Evolutionary conservation across 805 yeast species (phyloP).

Genomic region (Yueomyces sp.): DNA sequence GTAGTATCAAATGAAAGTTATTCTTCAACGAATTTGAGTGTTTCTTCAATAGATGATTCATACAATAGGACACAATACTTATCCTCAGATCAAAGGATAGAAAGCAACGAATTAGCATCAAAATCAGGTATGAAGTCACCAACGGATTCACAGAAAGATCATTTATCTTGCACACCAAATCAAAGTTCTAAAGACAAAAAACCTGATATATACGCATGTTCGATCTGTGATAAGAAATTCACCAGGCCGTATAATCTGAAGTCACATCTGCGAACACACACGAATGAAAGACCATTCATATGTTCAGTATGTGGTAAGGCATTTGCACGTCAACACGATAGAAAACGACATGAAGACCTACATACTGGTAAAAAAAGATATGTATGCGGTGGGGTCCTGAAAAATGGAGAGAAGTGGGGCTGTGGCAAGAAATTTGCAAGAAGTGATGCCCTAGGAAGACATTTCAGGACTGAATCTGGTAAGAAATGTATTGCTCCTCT

Average conservation of each 20-base stretch:
- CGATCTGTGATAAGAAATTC: slow-evolving; percentile 71
- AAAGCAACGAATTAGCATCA: no score
- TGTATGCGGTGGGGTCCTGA: slow-evolving; percentile 54
- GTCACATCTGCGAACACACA: slow-evolving; percentile 83
- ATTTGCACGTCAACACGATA: slow-evolving; percentile 68
- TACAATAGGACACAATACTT: no score
- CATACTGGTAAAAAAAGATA: slow-evolving; percentile 67
- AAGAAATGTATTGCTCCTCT: slow-evolving; percentile 56
- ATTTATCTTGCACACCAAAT: no score
- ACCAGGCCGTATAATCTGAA: slow-evolving; percentile 89
- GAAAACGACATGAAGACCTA: slow-evolving; percentile 61
- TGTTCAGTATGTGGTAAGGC: slow-evolving; percentile 70
- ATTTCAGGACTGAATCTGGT: slow-evolving; percentile 70
- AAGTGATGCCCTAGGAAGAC: slow-evolving; percentile 67
- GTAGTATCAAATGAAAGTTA: no score
- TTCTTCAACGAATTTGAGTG: no score
- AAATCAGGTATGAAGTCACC: no score
- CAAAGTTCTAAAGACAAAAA: no score
- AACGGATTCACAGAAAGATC: no score
- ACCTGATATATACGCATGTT: slow-evolving; percentile 40
- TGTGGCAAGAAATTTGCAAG: slow-evolving; percentile 72
- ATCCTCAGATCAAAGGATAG: no score
- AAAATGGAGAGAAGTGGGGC: slow-evolving; percentile 57
- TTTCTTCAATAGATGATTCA: no score
- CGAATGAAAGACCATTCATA: slow-evolving; percentile 66